phyloP scores from a whole-genome alignment of 208 protist species.

The Trypanosoma melophagium region DNA sequence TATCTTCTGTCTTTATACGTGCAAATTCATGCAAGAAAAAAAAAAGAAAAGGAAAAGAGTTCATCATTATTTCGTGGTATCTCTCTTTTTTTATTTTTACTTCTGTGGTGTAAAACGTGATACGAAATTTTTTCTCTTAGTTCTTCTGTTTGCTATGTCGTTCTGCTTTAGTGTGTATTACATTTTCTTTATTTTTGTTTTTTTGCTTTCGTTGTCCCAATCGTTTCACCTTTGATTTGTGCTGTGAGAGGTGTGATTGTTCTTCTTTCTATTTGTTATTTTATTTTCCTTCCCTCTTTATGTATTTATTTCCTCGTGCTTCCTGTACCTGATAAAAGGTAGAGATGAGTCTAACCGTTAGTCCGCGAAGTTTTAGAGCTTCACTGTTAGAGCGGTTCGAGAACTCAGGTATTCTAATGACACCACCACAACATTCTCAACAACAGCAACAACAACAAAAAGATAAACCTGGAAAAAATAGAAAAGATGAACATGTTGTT shows the following conservation, averaged over 20 bases:
- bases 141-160: slow-evolving; percentile 3
- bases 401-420: too few relatives aligned
- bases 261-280: slow-evolving; percentile 1
- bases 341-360: slow-evolving; percentile 16
- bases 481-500: slow-evolving; percentile 14
- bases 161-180: slow-evolving; percentile 13
- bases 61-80: too few relatives aligned
- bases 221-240: background rate
- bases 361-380: slow-evolving; percentile 33
- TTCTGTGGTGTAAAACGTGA: background rate
- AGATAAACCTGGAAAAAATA: background rate
- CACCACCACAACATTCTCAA: too few relatives aligned
- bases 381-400: too few relatives aligned
- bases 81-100: too few relatives aligned
- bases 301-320: slow-evolving; percentile 1
- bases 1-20: background rate
- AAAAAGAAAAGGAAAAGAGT: too few relatives aligned
- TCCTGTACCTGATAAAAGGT: background rate
- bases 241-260: background rate
- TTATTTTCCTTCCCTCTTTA: too few relatives aligned
- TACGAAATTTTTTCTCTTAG: background rate
- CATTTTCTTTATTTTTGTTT: slow-evolving; percentile 11
- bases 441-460: background rate
- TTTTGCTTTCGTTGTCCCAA: background rate
- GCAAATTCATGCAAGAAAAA: too few relatives aligned